These are phyloP conservation scores for Cladophialophora yegresii DNA, from an alignment of 2,329 filamentous ascomycete species.

Conservation along the genomic window DNA sequence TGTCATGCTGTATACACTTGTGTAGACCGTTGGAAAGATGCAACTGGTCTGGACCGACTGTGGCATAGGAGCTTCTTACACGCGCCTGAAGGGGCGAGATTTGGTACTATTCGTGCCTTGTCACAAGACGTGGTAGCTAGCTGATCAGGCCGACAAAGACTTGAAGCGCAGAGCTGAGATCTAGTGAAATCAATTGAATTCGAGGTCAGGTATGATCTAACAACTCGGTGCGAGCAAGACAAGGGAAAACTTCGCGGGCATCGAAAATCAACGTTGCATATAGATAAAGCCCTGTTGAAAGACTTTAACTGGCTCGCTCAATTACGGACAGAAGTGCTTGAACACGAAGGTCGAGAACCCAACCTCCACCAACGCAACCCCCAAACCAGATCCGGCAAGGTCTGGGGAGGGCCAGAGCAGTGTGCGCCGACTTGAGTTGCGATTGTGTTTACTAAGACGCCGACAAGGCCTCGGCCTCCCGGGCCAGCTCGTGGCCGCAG, in stretches of 20 bases:
- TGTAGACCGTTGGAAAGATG: background rate
- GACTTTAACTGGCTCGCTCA: background rate
- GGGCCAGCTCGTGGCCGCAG: background rate
- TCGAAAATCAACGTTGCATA: conserved; percentile 4
- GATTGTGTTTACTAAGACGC: background rate
- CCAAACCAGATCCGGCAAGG: conserved; percentile 3
- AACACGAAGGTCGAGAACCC: background rate
- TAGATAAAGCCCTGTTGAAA: background rate
- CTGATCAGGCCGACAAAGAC: background rate
- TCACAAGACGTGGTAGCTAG: background rate
- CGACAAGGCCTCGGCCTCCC: background rate
- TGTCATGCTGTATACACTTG: background rate
- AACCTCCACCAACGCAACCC: conserved; percentile 1
- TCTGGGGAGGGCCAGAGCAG: background rate
- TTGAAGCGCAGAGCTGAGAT: background rate
- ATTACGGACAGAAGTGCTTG: background rate
- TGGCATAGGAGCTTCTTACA: background rate
- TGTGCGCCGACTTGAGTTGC: background rate
- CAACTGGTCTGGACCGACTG: background rate
- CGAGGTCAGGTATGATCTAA: background rate
- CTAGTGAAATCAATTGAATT: background rate
- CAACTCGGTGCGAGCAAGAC: background rate
- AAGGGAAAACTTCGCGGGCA: background rate
- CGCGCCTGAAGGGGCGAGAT: background rate
- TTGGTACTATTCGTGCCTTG: background rate